Evolutionary conservation across 106 monocot genomes (phyloP).

Genomic region (Acorus gramineus): DNA sequence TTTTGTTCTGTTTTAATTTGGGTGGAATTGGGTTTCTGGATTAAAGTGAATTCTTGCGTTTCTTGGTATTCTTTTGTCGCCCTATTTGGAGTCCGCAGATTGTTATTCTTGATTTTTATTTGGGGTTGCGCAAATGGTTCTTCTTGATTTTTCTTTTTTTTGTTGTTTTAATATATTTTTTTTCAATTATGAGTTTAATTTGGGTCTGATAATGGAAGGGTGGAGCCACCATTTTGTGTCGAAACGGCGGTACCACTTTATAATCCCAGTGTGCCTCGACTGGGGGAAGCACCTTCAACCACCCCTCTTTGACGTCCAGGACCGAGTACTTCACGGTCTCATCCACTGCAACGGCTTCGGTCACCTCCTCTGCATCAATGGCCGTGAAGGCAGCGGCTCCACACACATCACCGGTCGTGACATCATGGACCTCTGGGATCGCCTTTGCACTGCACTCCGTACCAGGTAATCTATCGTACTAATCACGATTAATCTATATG

Average conservation of each 20-base stretch:
- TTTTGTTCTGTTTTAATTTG: too few relatives aligned
- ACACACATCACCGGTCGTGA: conserved; percentile 27
- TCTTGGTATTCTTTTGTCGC: neutral
- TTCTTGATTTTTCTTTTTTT: too few relatives aligned
- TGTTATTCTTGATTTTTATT: too few relatives aligned
- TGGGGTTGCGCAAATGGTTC: too few relatives aligned
- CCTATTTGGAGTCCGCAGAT: too few relatives aligned
- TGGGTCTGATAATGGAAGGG: conserved; percentile 25
- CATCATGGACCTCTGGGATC: conserved; percentile 71
- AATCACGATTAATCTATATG: too few relatives aligned
- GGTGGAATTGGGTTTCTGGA: neutral
- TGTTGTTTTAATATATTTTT: too few relatives aligned
- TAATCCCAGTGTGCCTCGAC: conserved; percentile 55
- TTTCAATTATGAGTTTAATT: neutral
- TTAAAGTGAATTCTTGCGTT: neutral
- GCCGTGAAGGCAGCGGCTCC: conserved; percentile 33
- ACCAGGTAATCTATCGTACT: conserved; percentile 18
- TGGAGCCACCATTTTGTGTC: conserved; percentile 93
- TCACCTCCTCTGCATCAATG: conserved; percentile 61
- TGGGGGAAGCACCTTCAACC: conserved; percentile 53
- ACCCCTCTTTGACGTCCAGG: conserved; percentile 24
- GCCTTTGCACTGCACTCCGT: conserved; percentile 43
- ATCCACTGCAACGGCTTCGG: conserved; percentile 96
- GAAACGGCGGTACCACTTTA: conserved; percentile 74
- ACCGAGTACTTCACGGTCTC: conserved; percentile 87